These are phyloP conservation scores for Phytophthora fragariae DNA, from an alignment of 352 stramenopile genomes.

Conservation along the genomic window DNA sequence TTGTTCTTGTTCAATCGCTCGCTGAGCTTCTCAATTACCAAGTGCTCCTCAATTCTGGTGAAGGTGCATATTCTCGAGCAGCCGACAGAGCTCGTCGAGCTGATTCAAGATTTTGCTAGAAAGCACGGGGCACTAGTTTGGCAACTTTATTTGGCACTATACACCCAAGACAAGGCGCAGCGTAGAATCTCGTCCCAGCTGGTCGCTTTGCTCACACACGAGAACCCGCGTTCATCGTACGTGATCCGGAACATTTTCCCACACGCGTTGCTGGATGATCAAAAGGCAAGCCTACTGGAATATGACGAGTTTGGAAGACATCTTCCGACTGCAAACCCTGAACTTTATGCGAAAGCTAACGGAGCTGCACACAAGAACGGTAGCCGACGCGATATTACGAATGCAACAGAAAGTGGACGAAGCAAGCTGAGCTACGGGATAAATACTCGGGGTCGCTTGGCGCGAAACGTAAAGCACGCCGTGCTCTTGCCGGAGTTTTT, in stretches of 20 bases:
- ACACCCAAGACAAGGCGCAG: constrained; percentile 85
- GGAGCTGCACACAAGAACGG: constrained; percentile 56
- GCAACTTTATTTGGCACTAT: constrained; percentile 86
- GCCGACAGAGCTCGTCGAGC: constrained; percentile 83
- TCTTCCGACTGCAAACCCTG: constrained; percentile 60
- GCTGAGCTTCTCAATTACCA: constrained; percentile 85
- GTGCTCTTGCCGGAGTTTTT: constrained; percentile 90
- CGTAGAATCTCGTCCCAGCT: constrained; percentile 88
- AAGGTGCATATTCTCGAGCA: constrained; percentile 90
- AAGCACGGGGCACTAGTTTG: constrained; percentile 85
- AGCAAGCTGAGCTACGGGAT: constrained; percentile 79
- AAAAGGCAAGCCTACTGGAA: constrained; percentile 74
- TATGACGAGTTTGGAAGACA: constrained; percentile 88
- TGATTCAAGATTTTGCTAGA: constrained; percentile 88
- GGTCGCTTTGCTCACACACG: constrained; percentile 85
- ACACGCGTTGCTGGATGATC: constrained; percentile 80
- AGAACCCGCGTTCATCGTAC: constrained; percentile 85
- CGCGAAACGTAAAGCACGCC: constrained; percentile 80
- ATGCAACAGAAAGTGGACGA: constrained; percentile 72
- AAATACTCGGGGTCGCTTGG: constrained; percentile 78
- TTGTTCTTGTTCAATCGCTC: constrained; percentile 89
- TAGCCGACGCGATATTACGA: constrained; percentile 61
- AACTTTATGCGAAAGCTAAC: constrained; percentile 53
- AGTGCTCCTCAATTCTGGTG: constrained; percentile 88
- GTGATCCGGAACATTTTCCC: constrained; percentile 89